Conservation (phyloP, 2,329 filamentous ascomycete species). For the Stagonosporopsis cucurbitacearum region DNA sequence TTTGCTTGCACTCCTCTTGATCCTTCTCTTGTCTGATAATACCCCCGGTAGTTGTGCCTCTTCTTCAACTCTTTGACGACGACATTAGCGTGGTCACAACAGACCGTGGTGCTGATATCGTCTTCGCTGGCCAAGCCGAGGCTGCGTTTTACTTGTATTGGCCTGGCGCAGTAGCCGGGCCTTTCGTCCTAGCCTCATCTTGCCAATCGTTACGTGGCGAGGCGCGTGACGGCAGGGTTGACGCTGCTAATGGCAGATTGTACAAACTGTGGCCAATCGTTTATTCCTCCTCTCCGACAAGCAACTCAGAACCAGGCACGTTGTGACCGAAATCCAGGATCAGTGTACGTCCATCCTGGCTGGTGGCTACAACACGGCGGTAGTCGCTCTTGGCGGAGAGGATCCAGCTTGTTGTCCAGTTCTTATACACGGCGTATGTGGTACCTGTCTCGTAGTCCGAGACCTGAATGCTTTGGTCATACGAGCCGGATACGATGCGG, state of each 20-base stretch:
- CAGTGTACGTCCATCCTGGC: constrained; percentile 89
- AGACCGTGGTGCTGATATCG: not conserved
- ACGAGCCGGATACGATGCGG: constrained; percentile 87
- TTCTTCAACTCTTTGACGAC: not conserved
- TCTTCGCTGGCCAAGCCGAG: not conserved
- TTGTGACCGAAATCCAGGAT: constrained; percentile 88
- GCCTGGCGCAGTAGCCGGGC: not conserved
- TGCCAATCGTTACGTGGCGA: constrained; percentile 2
- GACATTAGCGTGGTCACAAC: not conserved
- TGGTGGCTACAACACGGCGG: constrained; percentile 89
- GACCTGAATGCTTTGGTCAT: constrained; percentile 94
- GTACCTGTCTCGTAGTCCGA: constrained; percentile 84
- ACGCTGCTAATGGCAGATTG: not conserved
- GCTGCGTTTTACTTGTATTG: not conserved
- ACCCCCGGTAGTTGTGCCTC: not conserved
- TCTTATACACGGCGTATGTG: constrained; percentile 82
- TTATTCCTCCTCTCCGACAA: constrained; percentile 38
- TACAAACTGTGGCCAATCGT: not conserved
- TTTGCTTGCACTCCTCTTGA: not conserved
- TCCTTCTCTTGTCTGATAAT: not conserved
- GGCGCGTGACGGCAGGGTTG: not conserved
- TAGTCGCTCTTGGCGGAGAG: constrained; percentile 96
- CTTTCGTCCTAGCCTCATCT: not conserved
- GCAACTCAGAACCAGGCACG: constrained; percentile 60
- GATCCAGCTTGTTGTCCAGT: constrained; percentile 97